Percentiles rank a stretch among this genome's conserved stretches.
Evolutionary conservation across 2,329 filamentous ascomycete species (phyloP).

Genomic region (Paracoccidioides lutzii): DNA sequence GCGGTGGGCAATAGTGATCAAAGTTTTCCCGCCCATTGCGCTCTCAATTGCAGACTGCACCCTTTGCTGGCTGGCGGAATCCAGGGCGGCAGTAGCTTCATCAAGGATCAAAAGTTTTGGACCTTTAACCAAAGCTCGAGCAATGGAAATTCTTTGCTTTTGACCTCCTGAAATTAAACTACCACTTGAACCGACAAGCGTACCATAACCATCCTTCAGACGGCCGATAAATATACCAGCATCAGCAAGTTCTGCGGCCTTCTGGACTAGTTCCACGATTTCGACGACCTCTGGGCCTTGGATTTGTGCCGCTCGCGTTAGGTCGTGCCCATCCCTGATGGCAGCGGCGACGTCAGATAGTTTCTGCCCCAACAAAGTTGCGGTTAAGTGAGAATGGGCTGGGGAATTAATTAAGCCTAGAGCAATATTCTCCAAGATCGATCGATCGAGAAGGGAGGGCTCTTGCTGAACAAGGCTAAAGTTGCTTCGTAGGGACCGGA

Average conservation of each 20-base stretch:
- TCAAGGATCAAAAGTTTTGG: conserved; percentile 55
- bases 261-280: conserved; percentile 30
- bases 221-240: conserved; percentile 43
- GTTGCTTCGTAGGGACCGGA: conserved; percentile 69
- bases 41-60: conserved; percentile 16
- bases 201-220: conserved; percentile 39
- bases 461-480: conserved; percentile 81
- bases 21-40: conserved; percentile 11
- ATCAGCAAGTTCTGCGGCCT: conserved; percentile 46
- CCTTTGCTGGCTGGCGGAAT: conserved; percentile 15
- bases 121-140: conserved; percentile 66
- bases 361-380: conserved; percentile 36
- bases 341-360: conserved; percentile 41
- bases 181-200: conserved; percentile 46
- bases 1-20: conserved; percentile 19
- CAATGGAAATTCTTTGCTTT: conserved; percentile 60
- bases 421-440: conserved; percentile 69
- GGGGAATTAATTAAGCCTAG: conserved; percentile 31
- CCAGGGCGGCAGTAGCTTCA: conserved; percentile 20
- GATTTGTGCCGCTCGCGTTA: conserved; percentile 33
- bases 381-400: conserved; percentile 23
- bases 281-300: conserved; percentile 36
- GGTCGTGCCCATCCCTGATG: conserved; percentile 39
- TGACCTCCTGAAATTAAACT: conserved; percentile 17
- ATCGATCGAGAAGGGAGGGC: conserved; percentile 68